Base-by-base conservation (phyloP, 2,329 filamentous ascomycete species). In the Calonectria pauciramosa region DNA sequence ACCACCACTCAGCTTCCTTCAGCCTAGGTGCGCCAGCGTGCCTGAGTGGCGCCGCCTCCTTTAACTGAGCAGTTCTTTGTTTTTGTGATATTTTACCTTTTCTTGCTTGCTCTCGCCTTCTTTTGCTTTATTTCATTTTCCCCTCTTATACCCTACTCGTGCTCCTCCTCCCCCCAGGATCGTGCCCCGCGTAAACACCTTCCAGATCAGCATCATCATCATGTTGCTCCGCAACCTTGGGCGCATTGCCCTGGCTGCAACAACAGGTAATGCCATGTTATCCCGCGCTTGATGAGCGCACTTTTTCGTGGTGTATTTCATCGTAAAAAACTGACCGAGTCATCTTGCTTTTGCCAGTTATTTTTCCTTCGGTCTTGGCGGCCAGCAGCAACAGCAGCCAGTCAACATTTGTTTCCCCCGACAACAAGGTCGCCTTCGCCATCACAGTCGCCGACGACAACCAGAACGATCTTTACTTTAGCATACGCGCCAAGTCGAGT, bases 391-490 rank as follows among this genome's bases (percentile, higher is more conserved):
- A 79, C 73, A 70, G 79, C 38, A 82, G 82, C 60, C 86, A 87
- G 68, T 86, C 87, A 10, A 85, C 84, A 60, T 90, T 90, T 64
- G 80, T 88, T 60, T 85, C 88, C 2, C 84, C 84, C 69, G 83
- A 87, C 72, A 81, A 85, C 66, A 83, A 85, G 26, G 80, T 90
- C 71, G 83, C 84, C n/a, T 91, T 91, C 79, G 87, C 87, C 66
- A 84, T 89, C 71, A 88, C 89, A 69, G 86, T 90, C 28, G 87
- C 90, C 51, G 81, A 87, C n/a, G 83, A 88, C 71, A 77, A 83
- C 32, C 86, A 85, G 71, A 84, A 86, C 56, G 86, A 91, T 77
- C 80, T 92, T 49, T 91, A 87, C 83, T 90, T 92, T 82, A 87
- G 87, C n/a, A 78, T 92, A 20, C 86, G 88, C 72, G 87, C 89